Evolutionary conservation across 1,284 basidiomycete genomes (phyloP), one percentile per base, ranked within the genome.

Genomic region (Tilletiaria anomala): DNA sequence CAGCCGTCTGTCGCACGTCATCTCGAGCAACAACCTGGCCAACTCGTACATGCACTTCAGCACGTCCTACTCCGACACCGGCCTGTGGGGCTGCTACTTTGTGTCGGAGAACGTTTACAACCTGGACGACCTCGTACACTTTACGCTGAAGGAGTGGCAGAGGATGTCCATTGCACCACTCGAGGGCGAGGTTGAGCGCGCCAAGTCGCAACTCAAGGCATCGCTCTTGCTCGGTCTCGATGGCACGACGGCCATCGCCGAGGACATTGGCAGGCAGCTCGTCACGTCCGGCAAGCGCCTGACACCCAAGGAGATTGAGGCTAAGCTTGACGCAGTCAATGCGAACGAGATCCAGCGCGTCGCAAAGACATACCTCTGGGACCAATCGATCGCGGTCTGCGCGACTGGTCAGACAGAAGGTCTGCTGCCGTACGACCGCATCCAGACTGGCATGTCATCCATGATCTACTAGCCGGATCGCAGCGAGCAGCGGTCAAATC

Each of bases 31-130:
- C 78, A 87, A 87, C 74, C 83, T 97, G 65, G 91, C 93, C 65
- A 99, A 97, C 76, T 88, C 83, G 55, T 97, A 85, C 80, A 93
- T 96, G 86, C 87, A 84, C 51, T 99, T 97, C 79, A 93, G 86
- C 32, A 97, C 93, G 10, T 89, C 84, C n/a, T 99, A 99, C 75
- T 89, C 88, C 14, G 93, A 97, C 72, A 97, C 89, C 15, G 93
- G 91, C 63, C 80, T 99, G 35, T 97, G 93, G 93, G 93, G 93
- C 63, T 94, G 8, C 72, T 97, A 97, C 76, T 72, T 94, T 45
- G 68, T 68, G 19, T 80, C 84, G 93, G 97, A 29, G 76, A 94
- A 94, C 74, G 65, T 72, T 49, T 58, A 49, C 18, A 88, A 91
- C 73, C 73, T 96, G 44, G 91, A 99, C 66, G 93, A 99, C 69